Conservation (phyloP, 2,329 filamentous ascomycete genomes). For the Simplicillium aogashimaense region DNA sequence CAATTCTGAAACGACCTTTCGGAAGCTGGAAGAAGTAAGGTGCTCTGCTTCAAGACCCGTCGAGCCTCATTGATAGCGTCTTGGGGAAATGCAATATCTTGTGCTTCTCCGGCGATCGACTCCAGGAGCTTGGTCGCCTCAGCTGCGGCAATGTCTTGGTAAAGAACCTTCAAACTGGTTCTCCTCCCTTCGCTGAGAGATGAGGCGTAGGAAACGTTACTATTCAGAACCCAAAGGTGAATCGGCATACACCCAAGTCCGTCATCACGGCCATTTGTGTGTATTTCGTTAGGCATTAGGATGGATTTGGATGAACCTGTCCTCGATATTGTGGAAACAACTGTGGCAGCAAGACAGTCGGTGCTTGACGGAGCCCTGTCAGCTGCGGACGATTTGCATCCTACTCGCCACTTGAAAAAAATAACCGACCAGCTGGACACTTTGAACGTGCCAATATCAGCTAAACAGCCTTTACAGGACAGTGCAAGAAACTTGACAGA, state of each 20-base stretch:
- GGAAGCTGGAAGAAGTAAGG: slow-evolving; percentile 38
- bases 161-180: slow-evolving; percentile 42
- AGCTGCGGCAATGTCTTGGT: slow-evolving; percentile 27
- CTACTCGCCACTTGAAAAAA: slow-evolving; percentile 48
- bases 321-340: slow-evolving; percentile 43
- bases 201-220: slow-evolving; percentile 42
- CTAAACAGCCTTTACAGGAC: slow-evolving; percentile 34
- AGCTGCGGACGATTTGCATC: slow-evolving; percentile 21
- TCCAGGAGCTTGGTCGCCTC: slow-evolving; percentile 40
- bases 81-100: slow-evolving; percentile 46
- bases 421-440: slow-evolving; percentile 33
- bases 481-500: slow-evolving; percentile 24
- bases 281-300: slow-evolving; percentile 25
- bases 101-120: slow-evolving; percentile 42
- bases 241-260: slow-evolving; percentile 17
- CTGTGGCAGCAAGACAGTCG: slow-evolving; percentile 42
- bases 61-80: slow-evolving; percentile 36
- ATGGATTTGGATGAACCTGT: slow-evolving; percentile 49
- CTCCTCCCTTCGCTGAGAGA: slow-evolving; percentile 18
- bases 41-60: slow-evolving; percentile 35
- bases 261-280: background rate
- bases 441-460: slow-evolving; percentile 38
- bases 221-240: slow-evolving; percentile 47
- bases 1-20: slow-evolving; percentile 55
- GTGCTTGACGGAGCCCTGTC: slow-evolving; percentile 25